A percentile compares a stretch with the other conserved stretches of the same genome.
phyloP scores from a whole-genome alignment of 2,329 filamentous ascomycete genomes.

The Sporothrix luriei region DNA sequence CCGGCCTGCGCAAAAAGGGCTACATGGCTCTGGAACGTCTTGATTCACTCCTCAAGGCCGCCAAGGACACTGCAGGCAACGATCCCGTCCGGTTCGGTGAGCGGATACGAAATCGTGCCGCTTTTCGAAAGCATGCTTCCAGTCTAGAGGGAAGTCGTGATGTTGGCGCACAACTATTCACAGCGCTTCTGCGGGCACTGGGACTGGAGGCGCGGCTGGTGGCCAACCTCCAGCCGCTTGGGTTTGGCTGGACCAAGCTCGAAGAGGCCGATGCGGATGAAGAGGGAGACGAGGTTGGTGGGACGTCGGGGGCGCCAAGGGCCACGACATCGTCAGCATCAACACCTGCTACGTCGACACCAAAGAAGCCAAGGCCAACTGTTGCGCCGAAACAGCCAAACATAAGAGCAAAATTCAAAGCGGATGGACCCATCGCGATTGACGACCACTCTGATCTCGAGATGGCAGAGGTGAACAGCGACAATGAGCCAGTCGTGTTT shows the following conservation, averaged over 20 bases:
- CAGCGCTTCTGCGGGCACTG: constrained; percentile 76
- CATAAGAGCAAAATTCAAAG: neutral
- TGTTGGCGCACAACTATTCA: constrained; percentile 86
- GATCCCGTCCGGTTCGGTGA: constrained; percentile 69
- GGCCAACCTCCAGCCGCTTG: constrained; percentile 79
- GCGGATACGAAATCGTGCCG: constrained; percentile 64
- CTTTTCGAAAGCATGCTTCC: constrained; percentile 70
- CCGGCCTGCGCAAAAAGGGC: constrained; percentile 83
- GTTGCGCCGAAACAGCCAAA: neutral
- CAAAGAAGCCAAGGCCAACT: neutral
- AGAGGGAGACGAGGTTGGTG: constrained; percentile 37
- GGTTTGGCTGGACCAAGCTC: constrained; percentile 85
- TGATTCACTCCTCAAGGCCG: constrained; percentile 70
- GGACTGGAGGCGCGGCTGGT: constrained; percentile 83
- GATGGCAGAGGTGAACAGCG: constrained; percentile 56
- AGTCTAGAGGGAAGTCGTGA: constrained; percentile 80
- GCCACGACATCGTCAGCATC: neutral
- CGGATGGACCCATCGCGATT: neutral
- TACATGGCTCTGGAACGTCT: constrained; percentile 79
- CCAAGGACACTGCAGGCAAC: constrained; percentile 51
- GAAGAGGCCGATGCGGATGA: constrained; percentile 71
- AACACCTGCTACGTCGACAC: constrained; percentile 34
- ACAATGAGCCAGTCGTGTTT: constrained; percentile 63
- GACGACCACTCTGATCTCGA: constrained; percentile 44
- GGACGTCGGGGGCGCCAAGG: neutral